Evolutionary conservation across 305 asterid species (phyloP).

Genomic region (Fraxinus ornus): DNA sequence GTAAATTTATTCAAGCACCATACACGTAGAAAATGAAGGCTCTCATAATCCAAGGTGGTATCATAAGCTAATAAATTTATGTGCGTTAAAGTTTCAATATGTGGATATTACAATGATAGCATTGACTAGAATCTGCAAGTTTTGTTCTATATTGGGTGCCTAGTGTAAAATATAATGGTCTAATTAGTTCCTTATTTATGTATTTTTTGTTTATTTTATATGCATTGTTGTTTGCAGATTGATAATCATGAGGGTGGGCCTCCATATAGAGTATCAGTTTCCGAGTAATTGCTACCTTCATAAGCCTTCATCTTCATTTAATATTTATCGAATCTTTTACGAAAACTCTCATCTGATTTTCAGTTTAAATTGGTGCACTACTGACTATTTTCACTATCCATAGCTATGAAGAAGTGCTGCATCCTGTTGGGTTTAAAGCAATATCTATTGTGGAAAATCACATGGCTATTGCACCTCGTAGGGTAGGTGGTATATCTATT

Average conservation of each 20-base stretch:
- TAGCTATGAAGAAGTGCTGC: conserved; percentile 77
- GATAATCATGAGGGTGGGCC: conserved; percentile 82
- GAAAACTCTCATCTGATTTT: not conserved
- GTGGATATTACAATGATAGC: not conserved
- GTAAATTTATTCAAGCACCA: not conserved
- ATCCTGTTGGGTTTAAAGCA: conserved; percentile 63
- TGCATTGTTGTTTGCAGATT: conserved; percentile 40
- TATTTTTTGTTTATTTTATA: not conserved
- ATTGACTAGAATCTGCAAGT: not conserved
- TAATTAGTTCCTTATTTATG: not conserved
- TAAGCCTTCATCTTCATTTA: not conserved
- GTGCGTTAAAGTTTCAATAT: not conserved
- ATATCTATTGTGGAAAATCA: conserved; percentile 57
- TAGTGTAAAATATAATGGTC: too few species aligned
- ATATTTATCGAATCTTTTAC: not conserved
- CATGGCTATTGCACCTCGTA: conserved; percentile 63
- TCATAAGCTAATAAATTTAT: not conserved
- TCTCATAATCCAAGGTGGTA: not conserved
- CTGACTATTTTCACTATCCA: not conserved
- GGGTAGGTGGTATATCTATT: conserved; percentile 36
- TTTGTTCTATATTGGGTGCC: not conserved
- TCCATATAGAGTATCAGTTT: conserved; percentile 69
- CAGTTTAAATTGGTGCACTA: not conserved
- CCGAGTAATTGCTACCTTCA: conserved; percentile 47
- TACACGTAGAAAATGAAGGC: not conserved